Percentiles rank a stretch among this genome's conserved stretches.
These are phyloP conservation scores for Curvularia eragrostidis DNA, from an alignment of 2,329 filamentous ascomycete species.

Conservation along the genomic window DNA sequence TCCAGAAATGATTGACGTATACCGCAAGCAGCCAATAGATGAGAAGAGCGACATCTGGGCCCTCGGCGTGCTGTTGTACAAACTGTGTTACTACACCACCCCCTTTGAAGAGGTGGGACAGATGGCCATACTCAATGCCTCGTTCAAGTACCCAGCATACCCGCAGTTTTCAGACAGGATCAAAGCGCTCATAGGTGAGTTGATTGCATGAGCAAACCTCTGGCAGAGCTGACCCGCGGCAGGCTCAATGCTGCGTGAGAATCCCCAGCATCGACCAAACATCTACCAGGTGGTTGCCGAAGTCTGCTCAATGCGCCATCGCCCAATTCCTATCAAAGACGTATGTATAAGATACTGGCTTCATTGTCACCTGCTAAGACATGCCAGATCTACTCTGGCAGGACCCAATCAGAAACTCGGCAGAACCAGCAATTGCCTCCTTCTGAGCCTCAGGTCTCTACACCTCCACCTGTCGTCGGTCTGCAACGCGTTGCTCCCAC, in stretches of 20 bases:
- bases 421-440: constrained; percentile 66
- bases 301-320: constrained; percentile 86
- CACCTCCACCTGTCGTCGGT: constrained; percentile 70
- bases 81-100: constrained; percentile 98
- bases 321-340: constrained; percentile 85
- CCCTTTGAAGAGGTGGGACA: constrained; percentile 98
- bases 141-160: constrained; percentile 87
- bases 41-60: constrained; percentile 99
- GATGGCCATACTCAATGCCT: constrained; percentile 95
- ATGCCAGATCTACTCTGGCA: constrained; percentile 57
- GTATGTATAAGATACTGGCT: constrained; percentile 55
- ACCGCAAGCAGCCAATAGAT: constrained; percentile 93
- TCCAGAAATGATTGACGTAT: constrained; percentile 98
- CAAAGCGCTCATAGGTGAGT: constrained; percentile 84
- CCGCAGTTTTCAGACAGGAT: constrained; percentile 88
- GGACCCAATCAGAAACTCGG: constrained; percentile 69
- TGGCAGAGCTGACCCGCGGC: constrained; percentile 25
- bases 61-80: constrained; percentile 91
- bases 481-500: constrained; percentile 80
- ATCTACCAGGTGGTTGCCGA: constrained; percentile 93
- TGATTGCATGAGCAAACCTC: constrained; percentile 18
- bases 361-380: constrained; percentile 27
- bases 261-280: constrained; percentile 79
- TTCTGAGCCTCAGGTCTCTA: constrained; percentile 59
- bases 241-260: constrained; percentile 91